Base-by-base conservation (phyloP, 768 basidiomycete species). In the Suillus weaverae region DNA sequence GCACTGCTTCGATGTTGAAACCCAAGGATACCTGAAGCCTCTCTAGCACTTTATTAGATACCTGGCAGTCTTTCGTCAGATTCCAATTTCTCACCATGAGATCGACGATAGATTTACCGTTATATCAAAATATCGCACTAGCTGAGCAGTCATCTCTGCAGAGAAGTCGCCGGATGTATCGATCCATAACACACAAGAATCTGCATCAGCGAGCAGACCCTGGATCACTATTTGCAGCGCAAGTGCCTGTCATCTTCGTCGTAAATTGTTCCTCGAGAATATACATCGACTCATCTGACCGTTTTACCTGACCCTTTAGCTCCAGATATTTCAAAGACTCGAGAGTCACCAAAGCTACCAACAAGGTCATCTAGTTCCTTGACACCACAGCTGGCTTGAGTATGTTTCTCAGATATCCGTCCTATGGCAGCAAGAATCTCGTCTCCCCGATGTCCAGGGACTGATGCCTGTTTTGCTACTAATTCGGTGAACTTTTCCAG, bases 111-210 rank as follows among this genome's bases (percentile, higher is more conserved):
- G 51, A 73, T 71, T 77, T 70, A 67, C 68, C 74, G 66, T 69
- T 64, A 67, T 59, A 41, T 68, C 66, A 55, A 71, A 68, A 16
- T 69, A 69, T 62, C 72, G 65, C 35, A 86, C 66, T 20, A 87
- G 68, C 26, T 76, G 69, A 4, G 74, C 66, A 2, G 85, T 81
- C 44, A 79, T 78, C 30, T 85, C 83, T 1, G 79, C 77, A 43
- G 88, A 83, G 71, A 92, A 90, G 66, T 85, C 85, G 1, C 90
- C 89, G 0, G 81, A 82, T 11, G 88, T 89, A 69, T 94, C 91
- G 54, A 94, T 81, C 92, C 92, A 94, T 6, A 86, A 71, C 1
- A 81, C 85, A 59, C 72, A 79, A 3, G 79, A 73, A n/a, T 80
- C 68, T 22, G 67, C 63, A 61, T 78, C 57, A 20, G 71, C 64